These are phyloP conservation scores for Lasiosphaeria miniovina DNA, from an alignment of 495 filamentous ascomycete species.

Conservation along the genomic window DNA sequence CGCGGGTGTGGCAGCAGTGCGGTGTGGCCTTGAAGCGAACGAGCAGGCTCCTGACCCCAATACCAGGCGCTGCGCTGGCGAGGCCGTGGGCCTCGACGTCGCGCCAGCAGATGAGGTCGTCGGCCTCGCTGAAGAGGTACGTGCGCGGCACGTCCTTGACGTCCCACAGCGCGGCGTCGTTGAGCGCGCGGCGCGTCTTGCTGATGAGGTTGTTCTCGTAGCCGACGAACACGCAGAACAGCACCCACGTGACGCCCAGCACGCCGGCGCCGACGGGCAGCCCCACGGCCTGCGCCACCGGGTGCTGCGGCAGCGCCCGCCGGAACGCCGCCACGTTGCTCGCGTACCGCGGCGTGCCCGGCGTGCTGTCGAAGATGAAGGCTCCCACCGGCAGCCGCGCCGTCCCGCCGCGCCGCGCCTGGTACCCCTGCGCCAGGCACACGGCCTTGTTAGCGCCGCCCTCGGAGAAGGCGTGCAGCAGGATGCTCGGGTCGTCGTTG, in stretches of 20 bases:
- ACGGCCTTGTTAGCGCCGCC: constrained; percentile 37
- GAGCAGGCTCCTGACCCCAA: constrained; percentile 21
- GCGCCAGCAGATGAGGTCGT: constrained; percentile 32
- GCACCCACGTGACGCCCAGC: constrained; percentile 21
- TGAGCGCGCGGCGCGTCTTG: constrained; percentile 25
- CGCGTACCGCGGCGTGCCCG: constrained; percentile 29
- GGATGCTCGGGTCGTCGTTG: constrained; percentile 17
- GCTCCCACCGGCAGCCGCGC: constrained; percentile 25
- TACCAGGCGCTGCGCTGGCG: constrained; percentile 7
- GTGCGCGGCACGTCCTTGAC: constrained; percentile 13
- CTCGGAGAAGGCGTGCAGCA: constrained; percentile 46
- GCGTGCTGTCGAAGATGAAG: constrained; percentile 35
- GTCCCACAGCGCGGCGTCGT: constrained; percentile 25
- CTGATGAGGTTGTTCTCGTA: constrained; percentile 27
- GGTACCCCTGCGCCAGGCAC: constrained; percentile 27
- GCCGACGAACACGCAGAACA: constrained; percentile 20
- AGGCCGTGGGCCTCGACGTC: constrained; percentile 34
- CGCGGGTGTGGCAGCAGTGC: constrained; percentile 34
- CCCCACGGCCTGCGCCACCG: constrained; percentile 20
- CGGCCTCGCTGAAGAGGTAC: constrained; percentile 37
- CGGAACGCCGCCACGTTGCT: constrained; percentile 25
- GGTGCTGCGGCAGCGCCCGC: constrained; percentile 19
- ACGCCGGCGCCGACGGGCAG: constrained; percentile 14
- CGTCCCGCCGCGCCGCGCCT: constrained; percentile 6
- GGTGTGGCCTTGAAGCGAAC: constrained; percentile 31